Conservation (phyloP, 129 eudicot species). For the Logfia minima region DNA sequence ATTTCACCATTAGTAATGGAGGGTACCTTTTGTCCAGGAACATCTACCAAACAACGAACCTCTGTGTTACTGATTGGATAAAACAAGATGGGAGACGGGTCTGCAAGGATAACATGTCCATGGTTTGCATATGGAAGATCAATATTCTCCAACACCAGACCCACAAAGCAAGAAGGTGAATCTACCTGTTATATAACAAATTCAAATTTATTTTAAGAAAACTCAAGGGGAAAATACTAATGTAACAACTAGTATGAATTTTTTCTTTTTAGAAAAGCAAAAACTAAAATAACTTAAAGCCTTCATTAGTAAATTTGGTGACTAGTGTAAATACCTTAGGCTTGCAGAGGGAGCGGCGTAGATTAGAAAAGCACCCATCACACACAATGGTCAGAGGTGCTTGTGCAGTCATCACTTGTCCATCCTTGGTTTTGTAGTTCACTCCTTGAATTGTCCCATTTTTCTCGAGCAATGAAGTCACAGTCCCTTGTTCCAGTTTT, state of each 20-base stretch:
- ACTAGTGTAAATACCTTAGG: slow-evolving; percentile 35
- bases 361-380: slow-evolving; percentile 56
- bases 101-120: slow-evolving; percentile 55
- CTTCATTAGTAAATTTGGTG: not conserved
- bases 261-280: not conserved
- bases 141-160: slow-evolving; percentile 48
- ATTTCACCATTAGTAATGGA: slow-evolving; percentile 56
- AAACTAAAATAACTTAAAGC: not conserved
- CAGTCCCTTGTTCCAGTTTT: slow-evolving; percentile 56
- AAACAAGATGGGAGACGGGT: slow-evolving; percentile 61
- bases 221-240: not conserved
- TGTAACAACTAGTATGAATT: too few species aligned
- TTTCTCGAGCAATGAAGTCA: slow-evolving; percentile 47
- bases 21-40: slow-evolving; percentile 61
- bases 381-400: slow-evolving; percentile 61
- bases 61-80: slow-evolving; percentile 56
- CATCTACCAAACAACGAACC: slow-evolving; percentile 59
- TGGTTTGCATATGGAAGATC: slow-evolving; percentile 58
- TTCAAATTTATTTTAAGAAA: slow-evolving; percentile 8
- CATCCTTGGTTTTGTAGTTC: slow-evolving; percentile 47
- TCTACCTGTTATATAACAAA: slow-evolving; percentile 46
- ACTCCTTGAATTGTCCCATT: slow-evolving; percentile 46
- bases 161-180: slow-evolving; percentile 60
- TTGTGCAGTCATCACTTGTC: slow-evolving; percentile 35
- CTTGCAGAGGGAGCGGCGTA: slow-evolving; percentile 48